phyloP scores from a whole-genome alignment of 768 basidiomycete genomes.

The Pleurotus ostreatus region DNA sequence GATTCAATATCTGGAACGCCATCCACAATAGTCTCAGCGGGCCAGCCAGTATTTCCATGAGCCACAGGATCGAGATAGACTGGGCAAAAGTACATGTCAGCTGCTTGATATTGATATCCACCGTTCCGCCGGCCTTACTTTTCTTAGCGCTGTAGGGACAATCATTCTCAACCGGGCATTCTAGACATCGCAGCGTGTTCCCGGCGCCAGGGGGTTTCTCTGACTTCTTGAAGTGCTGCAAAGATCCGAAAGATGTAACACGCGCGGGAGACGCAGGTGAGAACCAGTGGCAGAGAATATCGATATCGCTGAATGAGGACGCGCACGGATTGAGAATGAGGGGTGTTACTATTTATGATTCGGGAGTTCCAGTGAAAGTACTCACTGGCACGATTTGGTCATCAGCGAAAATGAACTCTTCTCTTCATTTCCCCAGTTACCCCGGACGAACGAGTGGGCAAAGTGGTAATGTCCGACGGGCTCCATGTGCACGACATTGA shows the following conservation, averaged over 20 bases:
- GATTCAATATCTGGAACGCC: constrained; percentile 87
- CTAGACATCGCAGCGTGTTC: constrained; percentile 65
- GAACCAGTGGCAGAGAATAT: constrained; percentile 77
- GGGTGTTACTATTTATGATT: constrained; percentile 6
- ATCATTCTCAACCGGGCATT: constrained; percentile 66
- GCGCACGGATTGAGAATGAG: neutral
- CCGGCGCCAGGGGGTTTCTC: constrained; percentile 70
- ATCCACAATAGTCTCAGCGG: constrained; percentile 65
- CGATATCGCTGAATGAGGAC: constrained; percentile 62
- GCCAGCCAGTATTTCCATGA: constrained; percentile 57
- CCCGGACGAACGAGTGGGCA: constrained; percentile 86
- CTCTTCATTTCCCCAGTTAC: constrained; percentile 69
- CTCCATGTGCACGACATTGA: constrained; percentile 83
- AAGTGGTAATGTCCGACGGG: constrained; percentile 88
- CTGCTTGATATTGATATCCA: too few relatives aligned
- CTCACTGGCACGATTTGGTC: constrained; percentile 90
- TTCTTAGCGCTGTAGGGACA: constrained; percentile 89
- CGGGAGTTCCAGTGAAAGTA: constrained; percentile 10
- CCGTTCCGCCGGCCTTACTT: constrained; percentile 36
- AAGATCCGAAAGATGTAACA: constrained; percentile 83
- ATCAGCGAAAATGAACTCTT: constrained; percentile 78
- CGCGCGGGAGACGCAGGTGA: constrained; percentile 58
- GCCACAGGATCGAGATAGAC: constrained; percentile 81
- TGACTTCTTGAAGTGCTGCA: constrained; percentile 75
- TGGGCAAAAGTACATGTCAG: constrained; percentile 19